phyloP scores from a whole-genome alignment of 345 rosid genomes.

The Arabidopsis thaliana region TAIR10.1 NC_003070.9:29184501-29185000 shows the following conservation, averaged over 20 bases:
- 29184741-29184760: constrained; percentile 34
- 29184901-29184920: not conserved
- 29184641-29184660: constrained; percentile 29
- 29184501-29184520: constrained; percentile 35
- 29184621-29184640: constrained; percentile 33
- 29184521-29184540: constrained; percentile 21
- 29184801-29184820: not conserved
- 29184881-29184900: not conserved
- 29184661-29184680: constrained; percentile 24
- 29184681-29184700: constrained; percentile 29
- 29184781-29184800: constrained; percentile 32
- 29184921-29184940: not conserved
- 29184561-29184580: constrained; percentile 29
- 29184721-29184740: constrained; percentile 29
- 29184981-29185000: not conserved
- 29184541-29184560: constrained; percentile 29
- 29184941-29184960: not conserved
- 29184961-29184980: not conserved
- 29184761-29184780: constrained; percentile 35
- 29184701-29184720: constrained; percentile 38
- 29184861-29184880: not conserved
- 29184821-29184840: constrained; percentile 9
- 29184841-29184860: not conserved
- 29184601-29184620: constrained; percentile 38
- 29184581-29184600: constrained; percentile 14